phyloP scores from a whole-genome alignment of 495 filamentous ascomycete species.

The Aspergillus olivimuriae region DNA sequence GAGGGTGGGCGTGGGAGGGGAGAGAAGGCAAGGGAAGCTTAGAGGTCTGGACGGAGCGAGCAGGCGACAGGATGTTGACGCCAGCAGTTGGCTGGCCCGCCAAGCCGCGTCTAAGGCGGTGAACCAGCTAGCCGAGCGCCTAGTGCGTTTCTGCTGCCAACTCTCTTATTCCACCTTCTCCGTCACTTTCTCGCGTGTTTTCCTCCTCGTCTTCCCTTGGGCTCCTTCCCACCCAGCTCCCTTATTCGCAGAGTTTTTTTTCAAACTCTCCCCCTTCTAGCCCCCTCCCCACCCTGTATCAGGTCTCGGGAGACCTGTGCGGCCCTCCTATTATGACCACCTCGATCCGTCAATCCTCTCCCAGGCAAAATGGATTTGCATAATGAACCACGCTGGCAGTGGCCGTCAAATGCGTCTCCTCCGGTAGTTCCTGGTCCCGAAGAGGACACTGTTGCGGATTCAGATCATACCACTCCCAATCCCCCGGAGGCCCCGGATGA shows the following conservation, averaged over 20 bases:
- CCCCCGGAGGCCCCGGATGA: conserved; percentile 9
- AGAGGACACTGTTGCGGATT: conserved; percentile 4
- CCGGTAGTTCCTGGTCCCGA: conserved; percentile 5
- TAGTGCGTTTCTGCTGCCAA: conserved; percentile 5
- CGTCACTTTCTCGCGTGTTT: conserved; percentile 8
- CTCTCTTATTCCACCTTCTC: conserved; percentile 2
- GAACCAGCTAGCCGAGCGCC: conserved; percentile 21
- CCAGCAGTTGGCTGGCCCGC: conserved; percentile 16
- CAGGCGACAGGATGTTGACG: conserved; percentile 33
- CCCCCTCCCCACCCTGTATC: neutral
- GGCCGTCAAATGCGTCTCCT: conserved; percentile 10
- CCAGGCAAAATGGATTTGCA: conserved; percentile 12
- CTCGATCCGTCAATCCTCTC: conserved; percentile 3
- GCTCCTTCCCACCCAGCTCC: too few species aligned
- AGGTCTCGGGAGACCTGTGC: conserved; percentile 11
- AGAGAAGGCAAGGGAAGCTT: too few species aligned
- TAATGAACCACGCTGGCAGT: conserved; percentile 20
- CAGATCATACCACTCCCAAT: conserved; percentile 13
- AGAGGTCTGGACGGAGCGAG: too few species aligned
- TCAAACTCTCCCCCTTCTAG: neutral
- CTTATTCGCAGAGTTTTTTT: conserved; percentile 14
- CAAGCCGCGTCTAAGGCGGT: conserved; percentile 17
- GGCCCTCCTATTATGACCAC: conserved; percentile 10
- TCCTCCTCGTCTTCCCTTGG: conserved; percentile 5
- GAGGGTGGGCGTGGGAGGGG: conserved; percentile 8